These are phyloP conservation scores for Aspergillus piperis DNA, from an alignment of 2,329 filamentous ascomycete genomes.

Conservation along the genomic window DNA sequence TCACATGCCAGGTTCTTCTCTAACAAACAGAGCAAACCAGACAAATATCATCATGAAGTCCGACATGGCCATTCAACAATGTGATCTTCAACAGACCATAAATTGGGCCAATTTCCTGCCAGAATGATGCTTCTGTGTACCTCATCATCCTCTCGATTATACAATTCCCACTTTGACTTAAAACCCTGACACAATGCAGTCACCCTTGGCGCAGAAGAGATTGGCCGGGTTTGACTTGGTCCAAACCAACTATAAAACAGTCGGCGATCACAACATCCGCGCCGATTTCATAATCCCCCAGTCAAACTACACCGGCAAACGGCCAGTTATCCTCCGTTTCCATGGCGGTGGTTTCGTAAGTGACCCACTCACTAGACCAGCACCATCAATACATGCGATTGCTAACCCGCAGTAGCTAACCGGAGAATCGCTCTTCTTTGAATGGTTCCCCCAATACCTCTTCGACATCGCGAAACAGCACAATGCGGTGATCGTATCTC, in stretches of 20 bases:
- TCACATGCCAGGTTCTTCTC: not conserved
- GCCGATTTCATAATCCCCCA: constrained; percentile 44
- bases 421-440: constrained; percentile 29
- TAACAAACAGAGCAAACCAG: not conserved
- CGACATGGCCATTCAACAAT: not conserved
- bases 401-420: constrained; percentile 29
- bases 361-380: not conserved
- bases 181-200: not conserved
- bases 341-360: constrained; percentile 49
- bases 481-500: constrained; percentile 49
- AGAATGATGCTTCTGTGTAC: not conserved
- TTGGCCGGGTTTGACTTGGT: constrained; percentile 43
- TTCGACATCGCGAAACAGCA: constrained; percentile 43
- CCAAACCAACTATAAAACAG: constrained; percentile 45
- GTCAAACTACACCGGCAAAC: constrained; percentile 31
- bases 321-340: constrained; percentile 46
- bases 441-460: constrained; percentile 37
- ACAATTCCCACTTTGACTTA: not conserved
- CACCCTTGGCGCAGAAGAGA: constrained; percentile 6
- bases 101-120: not conserved
- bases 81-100: not conserved
- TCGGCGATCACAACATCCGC: constrained; percentile 39
- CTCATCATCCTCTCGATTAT: not conserved
- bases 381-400: not conserved
- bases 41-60: not conserved